Evolutionary conservation across 352 stramenopile species (phyloP).

Genomic region (Vaucheria bursata): DNA sequence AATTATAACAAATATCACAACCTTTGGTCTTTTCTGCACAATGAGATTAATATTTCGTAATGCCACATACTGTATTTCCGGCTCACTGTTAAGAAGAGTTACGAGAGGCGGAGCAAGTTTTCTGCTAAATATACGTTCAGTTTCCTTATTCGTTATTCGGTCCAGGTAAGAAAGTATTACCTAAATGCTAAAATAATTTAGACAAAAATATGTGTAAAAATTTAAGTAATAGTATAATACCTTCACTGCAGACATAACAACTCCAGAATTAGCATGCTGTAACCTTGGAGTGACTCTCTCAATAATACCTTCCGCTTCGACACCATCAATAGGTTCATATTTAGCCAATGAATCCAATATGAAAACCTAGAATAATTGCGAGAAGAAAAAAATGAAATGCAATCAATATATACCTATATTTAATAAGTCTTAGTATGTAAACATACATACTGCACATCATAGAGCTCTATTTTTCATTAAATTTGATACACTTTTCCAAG

Average conservation of each 20-base stretch:
- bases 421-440: not conserved
- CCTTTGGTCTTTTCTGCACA: slow-evolving; percentile 84
- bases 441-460: too few species aligned
- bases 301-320: slow-evolving; percentile 96
- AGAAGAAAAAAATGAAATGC: not conserved
- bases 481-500: too few species aligned
- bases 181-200: slow-evolving; percentile 12
- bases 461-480: too few species aligned
- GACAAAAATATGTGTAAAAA: too few species aligned
- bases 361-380: too few species aligned
- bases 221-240: too few species aligned
- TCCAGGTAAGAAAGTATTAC: slow-evolving; percentile 82
- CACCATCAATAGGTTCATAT: slow-evolving; percentile 72
- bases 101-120: slow-evolving; percentile 97
- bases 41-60: slow-evolving; percentile 99
- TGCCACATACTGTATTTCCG: slow-evolving; percentile 98
- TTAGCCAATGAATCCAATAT: slow-evolving; percentile 45
- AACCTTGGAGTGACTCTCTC: slow-evolving; percentile 93
- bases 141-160: slow-evolving; percentile 79
- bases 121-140: slow-evolving; percentile 67
- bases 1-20: too few species aligned
- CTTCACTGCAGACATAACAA: slow-evolving; percentile 96
- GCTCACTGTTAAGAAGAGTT: slow-evolving; percentile 91
- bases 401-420: not conserved
- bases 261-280: slow-evolving; percentile 95